Evolutionary conservation across 208 protist genomes (phyloP), one percentile per base, ranked within the genome.

Genomic region (Spongospora subterranea): DNA sequence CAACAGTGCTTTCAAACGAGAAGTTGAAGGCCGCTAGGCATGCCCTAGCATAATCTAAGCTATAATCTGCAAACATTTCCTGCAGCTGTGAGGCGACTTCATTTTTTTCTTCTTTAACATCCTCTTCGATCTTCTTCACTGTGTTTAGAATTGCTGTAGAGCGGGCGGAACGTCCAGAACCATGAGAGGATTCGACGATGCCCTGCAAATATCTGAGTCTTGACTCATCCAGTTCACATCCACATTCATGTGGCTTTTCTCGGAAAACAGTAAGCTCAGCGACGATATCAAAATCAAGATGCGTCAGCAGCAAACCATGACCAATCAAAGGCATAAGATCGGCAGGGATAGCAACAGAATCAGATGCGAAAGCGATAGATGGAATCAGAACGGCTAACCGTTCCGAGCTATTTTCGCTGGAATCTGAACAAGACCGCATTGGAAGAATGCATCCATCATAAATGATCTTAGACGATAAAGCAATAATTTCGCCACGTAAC

Each of bases 41-140:
- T 17, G 71, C 71, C 13, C 71, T 6, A 82, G 71, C 71, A 43
- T 39, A 82, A 82, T 82, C 71, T 43, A 40, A 6, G n/a, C 71
- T 82, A n/a, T 45, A 82, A 43, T 82, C n/a, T 20, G 71, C 6
- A 82, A 82, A 82, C 71, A 82, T 20, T 82, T 82, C 71, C 17
- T 20, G 6, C n/a, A 82, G n/a, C 54, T 65, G 54, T 32, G 54
- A 17, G 29, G 29, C 54, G 29, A 29, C 20, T 32, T 65, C 54
- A 65, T 65, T 29, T 65, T 65, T 17, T 29, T n/a, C n/a, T 60
- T 60, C 13, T 60, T 60, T 60, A 60, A 60, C 50, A 29, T 60
- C 50, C 50, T 60, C 50, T 60, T 6, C 24, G 50, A 29, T 6
- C 50, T 60, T 24, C 13, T 6, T 60, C 50, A 29, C 50, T 24